phyloP scores from a whole-genome alignment of 129 eudicot species.

The Flaveria robusta region DNA sequence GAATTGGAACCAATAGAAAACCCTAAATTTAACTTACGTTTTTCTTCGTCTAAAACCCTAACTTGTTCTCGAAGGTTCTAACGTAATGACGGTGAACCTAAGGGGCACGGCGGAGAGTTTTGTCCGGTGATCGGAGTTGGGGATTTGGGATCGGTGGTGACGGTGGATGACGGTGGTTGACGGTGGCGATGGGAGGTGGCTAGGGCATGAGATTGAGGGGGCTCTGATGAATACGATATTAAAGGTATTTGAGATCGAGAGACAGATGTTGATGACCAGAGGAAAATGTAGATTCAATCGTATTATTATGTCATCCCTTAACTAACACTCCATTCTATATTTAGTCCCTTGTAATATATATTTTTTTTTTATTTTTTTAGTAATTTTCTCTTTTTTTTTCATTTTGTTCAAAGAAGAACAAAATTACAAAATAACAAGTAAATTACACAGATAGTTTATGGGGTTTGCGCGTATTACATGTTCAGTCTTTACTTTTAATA shows the following conservation, averaged over 20 bases:
- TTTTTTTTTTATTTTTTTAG: too few species aligned
- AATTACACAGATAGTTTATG: too few species aligned
- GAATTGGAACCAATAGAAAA: slow-evolving; percentile 12
- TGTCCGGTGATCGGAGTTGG: slow-evolving; percentile 13
- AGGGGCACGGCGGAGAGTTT: too few species aligned
- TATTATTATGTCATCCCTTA: neutral
- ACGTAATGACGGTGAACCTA: slow-evolving; percentile 17
- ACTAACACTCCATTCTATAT: neutral
- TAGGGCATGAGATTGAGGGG: slow-evolving; percentile 28
- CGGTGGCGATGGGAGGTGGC: slow-evolving; percentile 18
- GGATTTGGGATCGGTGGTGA: neutral
- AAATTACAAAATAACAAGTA: too few species aligned
- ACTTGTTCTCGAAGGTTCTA: slow-evolving; percentile 19
- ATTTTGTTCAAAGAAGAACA: too few species aligned
- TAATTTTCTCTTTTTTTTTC: too few species aligned
- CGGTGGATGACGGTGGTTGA: neutral
- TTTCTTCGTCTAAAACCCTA: slow-evolving; percentile 35
- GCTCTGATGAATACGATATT: too few species aligned
- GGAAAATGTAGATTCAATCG: neutral
- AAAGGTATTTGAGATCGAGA: neutral
- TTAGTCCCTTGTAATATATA: neutral
- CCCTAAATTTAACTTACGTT: slow-evolving; percentile 30
- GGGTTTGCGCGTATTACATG: too few species aligned
- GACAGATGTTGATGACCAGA: neutral
- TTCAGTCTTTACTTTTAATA: too few species aligned